These are phyloP conservation scores for Colletotrichum paranaense DNA, from an alignment of 2,329 filamentous ascomycete species.

Conservation along the genomic window DNA sequence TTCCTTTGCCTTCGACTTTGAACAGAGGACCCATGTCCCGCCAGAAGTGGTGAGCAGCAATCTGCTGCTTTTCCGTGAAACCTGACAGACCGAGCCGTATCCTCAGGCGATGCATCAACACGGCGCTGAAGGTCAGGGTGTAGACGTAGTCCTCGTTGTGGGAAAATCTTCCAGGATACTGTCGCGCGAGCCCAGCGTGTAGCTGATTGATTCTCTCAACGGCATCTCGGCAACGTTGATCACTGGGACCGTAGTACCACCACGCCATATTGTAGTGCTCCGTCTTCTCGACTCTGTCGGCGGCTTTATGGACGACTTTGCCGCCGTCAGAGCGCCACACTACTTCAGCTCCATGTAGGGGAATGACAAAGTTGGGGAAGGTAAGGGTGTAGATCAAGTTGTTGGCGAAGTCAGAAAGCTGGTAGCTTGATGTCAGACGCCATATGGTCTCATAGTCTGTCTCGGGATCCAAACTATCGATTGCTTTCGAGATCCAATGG, in stretches of 20 bases:
- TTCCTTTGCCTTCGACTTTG: neutral
- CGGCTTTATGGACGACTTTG: neutral
- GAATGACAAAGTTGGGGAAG: neutral
- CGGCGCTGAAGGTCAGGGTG: neutral
- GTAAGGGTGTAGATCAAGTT: constrained; percentile 6
- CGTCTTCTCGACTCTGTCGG: neutral
- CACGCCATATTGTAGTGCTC: constrained; percentile 12
- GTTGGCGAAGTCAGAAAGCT: neutral
- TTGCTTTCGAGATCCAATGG: neutral
- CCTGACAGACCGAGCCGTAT: neutral
- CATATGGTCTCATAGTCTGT: constrained; percentile 1
- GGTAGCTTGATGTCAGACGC: neutral
- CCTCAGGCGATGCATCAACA: constrained; percentile 4
- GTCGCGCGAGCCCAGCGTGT: neutral
- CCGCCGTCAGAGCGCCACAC: constrained; percentile 16
- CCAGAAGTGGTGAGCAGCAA: constrained; percentile 2
- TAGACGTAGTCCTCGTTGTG: constrained; percentile 22
- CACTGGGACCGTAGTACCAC: constrained; percentile 16
- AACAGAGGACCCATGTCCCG: constrained; percentile 8
- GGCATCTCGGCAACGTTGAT: neutral
- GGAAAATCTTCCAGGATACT: neutral
- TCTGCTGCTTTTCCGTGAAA: neutral
- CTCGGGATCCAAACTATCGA: neutral
- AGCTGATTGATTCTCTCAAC: constrained; percentile 9
- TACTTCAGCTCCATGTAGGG: neutral